Evolutionary conservation across 805 yeast genomes (phyloP), one percentile per base, ranked within the genome.

Genomic region (Metschnikowia peoriensis): DNA sequence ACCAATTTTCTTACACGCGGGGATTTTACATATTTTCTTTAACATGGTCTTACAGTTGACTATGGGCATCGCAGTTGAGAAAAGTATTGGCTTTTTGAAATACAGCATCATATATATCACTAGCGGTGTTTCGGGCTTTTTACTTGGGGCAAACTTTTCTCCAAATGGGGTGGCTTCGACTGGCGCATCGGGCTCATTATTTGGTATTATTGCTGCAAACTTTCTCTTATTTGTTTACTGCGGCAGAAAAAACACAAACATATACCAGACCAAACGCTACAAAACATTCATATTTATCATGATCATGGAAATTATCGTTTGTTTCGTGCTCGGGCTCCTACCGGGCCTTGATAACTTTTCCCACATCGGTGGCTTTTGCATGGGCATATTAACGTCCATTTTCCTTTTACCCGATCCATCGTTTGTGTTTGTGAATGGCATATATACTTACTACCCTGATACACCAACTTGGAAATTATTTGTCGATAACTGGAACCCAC

Each of bases 331-430:
- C 16, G 92, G 92, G 0, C 69, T 86, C 16, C 67, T 86, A 14
- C 92, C 92, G 0, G 92, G 92, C 0, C 63, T 86, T 49, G 92
- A 86, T 65, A 86, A 86, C 63, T 86, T 86, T 61, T 77, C 87
- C 41, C 91, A 86, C 65, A 79, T 86, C 58, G 92, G 92, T 10
- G 92, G 92, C 6, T 84, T 86, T 67, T 78, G 83, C 27, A 69
- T 82, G 67, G 92, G 92, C 0, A 38, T 83, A 0, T 62, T 81
- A 28, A 57, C 75, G 35, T 81, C 86, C 0, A 60, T 83, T 0
- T 67, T 77, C 1, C 55, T 85, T 10, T 61, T 86, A 39, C 75
- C 81, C 39, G 85, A 83, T 55, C 92, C 92, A 1, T 69, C 73
- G 15, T 80, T 78, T 52, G 71, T 73, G 2, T 75, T 69, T 58